Evolutionary conservation across 768 basidiomycete species (phyloP), one percentile per base, ranked within the genome.

Genomic region (Agrocybe praecox): DNA sequence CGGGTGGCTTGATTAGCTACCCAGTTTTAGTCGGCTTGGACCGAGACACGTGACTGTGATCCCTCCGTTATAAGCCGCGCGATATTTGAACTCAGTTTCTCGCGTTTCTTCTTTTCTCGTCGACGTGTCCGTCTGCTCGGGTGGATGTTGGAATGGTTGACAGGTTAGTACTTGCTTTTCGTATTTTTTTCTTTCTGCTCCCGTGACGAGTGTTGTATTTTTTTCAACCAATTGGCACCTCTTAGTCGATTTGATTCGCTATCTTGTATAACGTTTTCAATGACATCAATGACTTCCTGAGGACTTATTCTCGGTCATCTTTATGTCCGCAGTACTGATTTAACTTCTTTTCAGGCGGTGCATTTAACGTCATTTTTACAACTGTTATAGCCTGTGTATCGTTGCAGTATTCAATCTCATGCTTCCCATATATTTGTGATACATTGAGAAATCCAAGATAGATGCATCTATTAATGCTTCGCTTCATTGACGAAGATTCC

Each of bases 231-330:
- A 82, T 84, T 92, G 90, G 90, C 89, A 91, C 90, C 90, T 92
- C 90, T 91, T 92, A 92, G 90, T 90, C 86, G 88, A 92, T 82
- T 69, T 85, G 84, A 56, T 65, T 62, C 65, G 59, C 58, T 67
- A 62, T 46, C 53, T 57, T 43, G 64, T 66, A 63, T 74, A 74
- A 58, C 55, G 81, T 71, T 33, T 74, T 84, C 82, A 85, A 82
- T 91, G 90, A 90, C 90, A 91, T 92, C 70, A 85, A 86, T 85
- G 85, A 81, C 80, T 85, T 82, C 80, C 87, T 91, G 90, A 91
- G 84, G 87, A 77, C 74, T 77, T 76, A 76, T 69, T 58, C 36
- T 55, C 32, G 55, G 49, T 46, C 21, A 50, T 49, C 2, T 49
- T 50, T 51, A 8, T 18, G 10, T 48, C 6, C 23, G 22, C 22